These are phyloP conservation scores for Gossypium schwendimanii DNA, from an alignment of 441 rosid genomes.

Conservation along the genomic window DNA sequence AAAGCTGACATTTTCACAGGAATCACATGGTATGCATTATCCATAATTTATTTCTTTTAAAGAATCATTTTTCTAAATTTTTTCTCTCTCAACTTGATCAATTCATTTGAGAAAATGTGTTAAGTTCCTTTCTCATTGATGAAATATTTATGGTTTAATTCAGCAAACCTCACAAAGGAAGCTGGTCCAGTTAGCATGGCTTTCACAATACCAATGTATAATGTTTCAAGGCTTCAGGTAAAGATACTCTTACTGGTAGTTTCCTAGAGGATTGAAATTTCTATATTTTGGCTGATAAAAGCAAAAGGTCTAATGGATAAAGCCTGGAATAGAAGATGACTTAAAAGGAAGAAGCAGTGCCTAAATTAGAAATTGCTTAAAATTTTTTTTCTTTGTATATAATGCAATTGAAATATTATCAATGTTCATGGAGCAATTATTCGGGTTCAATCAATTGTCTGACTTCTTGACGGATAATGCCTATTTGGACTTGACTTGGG, in stretches of 20 bases:
- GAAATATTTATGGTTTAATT: slow-evolving; percentile 10
- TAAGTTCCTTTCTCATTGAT: neutral
- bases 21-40: slow-evolving; percentile 55
- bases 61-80: neutral
- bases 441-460: neutral
- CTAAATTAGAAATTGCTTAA: neutral
- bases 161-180: slow-evolving; percentile 90
- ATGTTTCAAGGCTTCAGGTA: slow-evolving; percentile 90
- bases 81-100: neutral
- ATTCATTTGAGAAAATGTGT: neutral
- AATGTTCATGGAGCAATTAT: neutral
- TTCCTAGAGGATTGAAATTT: neutral
- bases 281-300: neutral
- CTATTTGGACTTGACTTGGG: neutral
- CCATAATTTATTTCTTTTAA: neutral
- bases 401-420: neutral
- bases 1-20: slow-evolving; percentile 87
- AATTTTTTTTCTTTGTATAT: neutral
- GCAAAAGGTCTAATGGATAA: neutral
- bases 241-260: slow-evolving; percentile 5
- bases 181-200: slow-evolving; percentile 97
- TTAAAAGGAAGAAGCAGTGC: neutral
- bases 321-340: neutral
- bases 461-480: neutral
- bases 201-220: slow-evolving; percentile 93